Evolutionary conservation across 2,329 filamentous ascomycete species (phyloP).

Genomic region (Ascochyta viciae-villosae): DNA sequence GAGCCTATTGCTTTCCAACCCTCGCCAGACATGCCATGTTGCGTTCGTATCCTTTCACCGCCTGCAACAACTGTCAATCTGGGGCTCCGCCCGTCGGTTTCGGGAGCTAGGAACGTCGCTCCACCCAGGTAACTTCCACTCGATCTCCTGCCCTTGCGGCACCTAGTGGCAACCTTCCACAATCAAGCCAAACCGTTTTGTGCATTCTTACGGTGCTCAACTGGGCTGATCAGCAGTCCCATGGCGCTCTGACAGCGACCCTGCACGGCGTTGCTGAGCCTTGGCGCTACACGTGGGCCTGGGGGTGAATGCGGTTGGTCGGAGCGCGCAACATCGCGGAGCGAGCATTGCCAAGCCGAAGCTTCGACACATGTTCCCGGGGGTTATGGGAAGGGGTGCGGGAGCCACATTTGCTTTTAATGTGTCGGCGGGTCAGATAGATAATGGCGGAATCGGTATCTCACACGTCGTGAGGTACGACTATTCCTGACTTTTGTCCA

Average conservation of each 20-base stretch:
- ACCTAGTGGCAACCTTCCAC: slow-evolving; percentile 3
- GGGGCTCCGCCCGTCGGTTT: slow-evolving; percentile 9
- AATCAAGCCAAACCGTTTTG: slow-evolving; percentile 3
- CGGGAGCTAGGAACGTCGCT: slow-evolving; percentile 11
- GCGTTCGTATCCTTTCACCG: neutral
- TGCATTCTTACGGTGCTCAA: slow-evolving; percentile 4
- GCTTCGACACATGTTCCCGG: slow-evolving; percentile 10
- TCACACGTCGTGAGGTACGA: neutral
- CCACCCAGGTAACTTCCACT: slow-evolving; percentile 13
- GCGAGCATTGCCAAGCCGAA: slow-evolving; percentile 10
- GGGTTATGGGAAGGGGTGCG: slow-evolving; percentile 4
- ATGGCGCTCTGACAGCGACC: slow-evolving; percentile 4
- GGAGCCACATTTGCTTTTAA: slow-evolving; percentile 15
- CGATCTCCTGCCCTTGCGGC: slow-evolving; percentile 5
- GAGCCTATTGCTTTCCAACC: neutral
- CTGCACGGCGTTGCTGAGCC: slow-evolving; percentile 12
- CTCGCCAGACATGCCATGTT: slow-evolving; percentile 9
- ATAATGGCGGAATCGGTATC: slow-evolving; percentile 8
- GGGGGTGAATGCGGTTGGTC: slow-evolving; percentile 15
- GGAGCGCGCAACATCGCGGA: slow-evolving; percentile 5
- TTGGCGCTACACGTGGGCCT: slow-evolving; percentile 19
- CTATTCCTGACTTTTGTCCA: neutral
- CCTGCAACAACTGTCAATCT: slow-evolving; percentile 5
- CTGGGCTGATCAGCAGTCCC: slow-evolving; percentile 16
- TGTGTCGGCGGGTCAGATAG: slow-evolving; percentile 1